Evolutionary conservation across 495 filamentous ascomycete genomes (phyloP), one percentile per base, ranked within the genome.

Genomic region (Letharia columbiana): DNA sequence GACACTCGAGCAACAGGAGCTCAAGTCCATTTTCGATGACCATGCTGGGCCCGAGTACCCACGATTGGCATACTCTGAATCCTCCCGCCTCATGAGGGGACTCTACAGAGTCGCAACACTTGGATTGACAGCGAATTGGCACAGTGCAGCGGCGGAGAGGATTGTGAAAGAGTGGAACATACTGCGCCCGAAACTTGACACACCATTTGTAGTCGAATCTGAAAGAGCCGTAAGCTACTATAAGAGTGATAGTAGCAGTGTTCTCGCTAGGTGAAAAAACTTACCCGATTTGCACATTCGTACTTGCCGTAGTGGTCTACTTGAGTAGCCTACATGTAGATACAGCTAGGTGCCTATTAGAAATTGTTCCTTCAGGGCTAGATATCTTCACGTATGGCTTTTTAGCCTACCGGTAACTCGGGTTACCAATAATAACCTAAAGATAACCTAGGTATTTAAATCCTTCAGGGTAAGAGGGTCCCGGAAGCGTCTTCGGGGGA

Each of bases 1-100:
- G 2, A 69, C 71, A 13, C 58, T 31, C 1, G 72, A 76, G 23
- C 60, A 60, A 3, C 66, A 60, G n/a, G 44, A 73, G 62, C 35
- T 77, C 13, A 77, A 76, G 61, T 56, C 67, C 8, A 23, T 72
- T 4, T 77, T 77, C 45, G 76, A 77, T 35, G 67, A 76, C 4
- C 67, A 68, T 44, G 70, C 72, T 28, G 73, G 73, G 33, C 10
- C 33, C 3, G 67, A 70, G 4, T 75, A 70, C 45, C 10, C 50
- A 18, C 63, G 61, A 9, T 66, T 74, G 56, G 73, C 74, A 5
- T 76, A 75, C 40, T n/a, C 18, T 23, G 45, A 67, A 1, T 42
- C 35, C 28, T 75, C 68, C 63, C 69, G 71, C 15, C 31, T 76
- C 3, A 70, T 70, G 1, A 66, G 74, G 31, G 61, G 28, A n/a